phyloP scores from a whole-genome alignment of 2,329 filamentous ascomycete species.

The Calonectria fujianensis region DNA sequence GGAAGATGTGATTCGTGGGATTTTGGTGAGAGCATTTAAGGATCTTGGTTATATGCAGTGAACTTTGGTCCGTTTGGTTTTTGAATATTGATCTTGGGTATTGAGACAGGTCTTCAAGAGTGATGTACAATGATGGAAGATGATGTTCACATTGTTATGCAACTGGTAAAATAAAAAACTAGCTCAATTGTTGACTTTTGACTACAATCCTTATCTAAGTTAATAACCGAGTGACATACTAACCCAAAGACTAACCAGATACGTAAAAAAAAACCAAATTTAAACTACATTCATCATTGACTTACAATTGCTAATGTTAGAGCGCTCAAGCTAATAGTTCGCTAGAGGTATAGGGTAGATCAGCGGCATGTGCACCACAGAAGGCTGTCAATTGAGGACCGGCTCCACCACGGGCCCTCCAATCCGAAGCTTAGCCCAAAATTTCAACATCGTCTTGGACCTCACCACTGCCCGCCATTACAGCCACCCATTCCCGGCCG shows the following conservation, averaged over 20 bases:
- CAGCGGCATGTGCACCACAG: neutral
- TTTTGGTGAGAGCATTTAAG: slow-evolving; percentile 57
- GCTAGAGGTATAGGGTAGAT: slow-evolving; percentile 1
- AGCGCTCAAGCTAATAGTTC: no score
- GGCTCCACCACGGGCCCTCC: slow-evolving; percentile 43
- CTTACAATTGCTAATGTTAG: no score
- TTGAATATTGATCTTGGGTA: neutral
- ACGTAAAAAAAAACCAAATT: neutral
- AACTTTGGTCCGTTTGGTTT: neutral
- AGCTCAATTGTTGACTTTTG: neutral
- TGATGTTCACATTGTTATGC: neutral
- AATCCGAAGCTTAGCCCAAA: slow-evolving; percentile 52
- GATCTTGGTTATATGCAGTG: slow-evolving; percentile 47
- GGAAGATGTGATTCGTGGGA: slow-evolving; percentile 62
- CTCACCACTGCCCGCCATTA: slow-evolving; percentile 46
- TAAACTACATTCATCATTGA: no score
- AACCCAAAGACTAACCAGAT: neutral
- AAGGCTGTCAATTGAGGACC: slow-evolving; percentile 6
- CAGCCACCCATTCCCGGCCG: slow-evolving; percentile 41
- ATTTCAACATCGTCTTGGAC: slow-evolving; percentile 51
- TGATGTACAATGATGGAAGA: neutral
- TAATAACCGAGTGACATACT: neutral
- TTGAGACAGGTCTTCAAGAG: neutral
- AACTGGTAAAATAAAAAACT: neutral
- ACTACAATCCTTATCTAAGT: neutral